Evolutionary conservation across 2,329 filamentous ascomycete species (phyloP).

Genomic region (Stagonosporopsis chrysanthemi): DNA sequence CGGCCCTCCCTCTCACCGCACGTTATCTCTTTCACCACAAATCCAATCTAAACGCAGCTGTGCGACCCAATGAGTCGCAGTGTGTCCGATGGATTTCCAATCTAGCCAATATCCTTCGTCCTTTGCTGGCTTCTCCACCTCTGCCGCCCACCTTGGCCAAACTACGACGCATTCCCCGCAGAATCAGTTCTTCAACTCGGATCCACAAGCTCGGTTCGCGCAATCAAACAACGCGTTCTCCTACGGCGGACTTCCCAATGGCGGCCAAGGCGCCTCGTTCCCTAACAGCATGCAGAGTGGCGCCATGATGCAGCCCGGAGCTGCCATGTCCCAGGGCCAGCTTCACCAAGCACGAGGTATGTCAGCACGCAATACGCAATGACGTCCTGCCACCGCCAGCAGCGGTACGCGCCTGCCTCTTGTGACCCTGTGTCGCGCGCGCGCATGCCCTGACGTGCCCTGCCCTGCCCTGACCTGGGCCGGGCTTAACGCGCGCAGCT

Average conservation of each 20-base stretch:
- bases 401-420: constrained; percentile 24
- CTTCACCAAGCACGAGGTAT: constrained; percentile 51
- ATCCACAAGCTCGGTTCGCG: constrained; percentile 47
- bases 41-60: constrained; percentile 49
- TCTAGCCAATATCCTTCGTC: constrained; percentile 40
- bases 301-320: constrained; percentile 48
- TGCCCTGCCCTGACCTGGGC: neutral
- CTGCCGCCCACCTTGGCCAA: constrained; percentile 34
- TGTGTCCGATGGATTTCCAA: constrained; percentile 49
- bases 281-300: constrained; percentile 35
- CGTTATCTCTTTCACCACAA: constrained; percentile 45
- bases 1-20: constrained; percentile 43
- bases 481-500: neutral
- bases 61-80: constrained; percentile 50
- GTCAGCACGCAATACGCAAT: constrained; percentile 32
- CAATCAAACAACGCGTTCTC: constrained; percentile 42
- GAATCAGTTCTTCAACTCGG: constrained; percentile 39
- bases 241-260: constrained; percentile 40
- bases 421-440: constrained; percentile 19
- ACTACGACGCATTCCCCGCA: constrained; percentile 42
- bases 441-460: constrained; percentile 11
- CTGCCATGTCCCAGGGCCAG: constrained; percentile 43
- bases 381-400: constrained; percentile 24
- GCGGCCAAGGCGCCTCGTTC: constrained; percentile 44
- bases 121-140: constrained; percentile 43